phyloP scores from a whole-genome alignment of 345 rosid genomes.

The Heritiera littoralis region DNA sequence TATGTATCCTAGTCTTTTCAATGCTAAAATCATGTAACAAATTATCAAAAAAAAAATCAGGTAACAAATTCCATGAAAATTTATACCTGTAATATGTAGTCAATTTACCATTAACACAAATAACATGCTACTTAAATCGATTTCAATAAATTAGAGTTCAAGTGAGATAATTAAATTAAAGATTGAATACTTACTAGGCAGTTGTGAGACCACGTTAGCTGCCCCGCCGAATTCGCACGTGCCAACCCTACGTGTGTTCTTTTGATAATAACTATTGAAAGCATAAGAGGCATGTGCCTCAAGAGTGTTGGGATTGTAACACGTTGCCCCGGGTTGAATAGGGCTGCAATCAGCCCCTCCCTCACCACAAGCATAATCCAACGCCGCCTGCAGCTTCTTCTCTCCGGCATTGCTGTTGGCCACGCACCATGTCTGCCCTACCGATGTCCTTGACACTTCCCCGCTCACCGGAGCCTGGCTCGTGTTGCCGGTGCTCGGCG shows the following conservation, averaged over 20 bases:
- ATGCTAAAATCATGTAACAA: too few species aligned
- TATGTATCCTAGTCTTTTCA: too few species aligned
- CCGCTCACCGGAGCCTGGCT: slow-evolving; percentile 38
- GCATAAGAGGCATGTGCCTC: slow-evolving; percentile 91
- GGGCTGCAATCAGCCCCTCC: slow-evolving; percentile 90
- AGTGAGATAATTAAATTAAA: too few species aligned
- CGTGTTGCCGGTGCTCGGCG: slow-evolving; percentile 34
- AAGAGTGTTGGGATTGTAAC: slow-evolving; percentile 58
- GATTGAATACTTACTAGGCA: slow-evolving; percentile 59
- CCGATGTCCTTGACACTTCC: slow-evolving; percentile 17
- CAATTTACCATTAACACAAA: too few species aligned
- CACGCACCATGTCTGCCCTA: slow-evolving; percentile 83
- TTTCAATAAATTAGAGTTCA: too few species aligned
- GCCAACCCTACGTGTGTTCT: slow-evolving; percentile 61
- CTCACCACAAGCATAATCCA: slow-evolving; percentile 84
- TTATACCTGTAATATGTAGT: too few species aligned
- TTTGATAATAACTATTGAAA: slow-evolving; percentile 88
- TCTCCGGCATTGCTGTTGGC: slow-evolving; percentile 46
- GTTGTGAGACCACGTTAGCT: slow-evolving; percentile 63
- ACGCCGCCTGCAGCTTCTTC: slow-evolving; percentile 56
- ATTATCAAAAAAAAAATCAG: too few species aligned
- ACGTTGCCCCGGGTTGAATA: slow-evolving; percentile 71
- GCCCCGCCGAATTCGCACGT: slow-evolving; percentile 73
- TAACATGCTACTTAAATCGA: too few species aligned
- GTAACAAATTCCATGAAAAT: too few species aligned